Evolutionary conservation across 352 stramenopile species (phyloP).

Genomic region (Phytopythium delawarense): DNA sequence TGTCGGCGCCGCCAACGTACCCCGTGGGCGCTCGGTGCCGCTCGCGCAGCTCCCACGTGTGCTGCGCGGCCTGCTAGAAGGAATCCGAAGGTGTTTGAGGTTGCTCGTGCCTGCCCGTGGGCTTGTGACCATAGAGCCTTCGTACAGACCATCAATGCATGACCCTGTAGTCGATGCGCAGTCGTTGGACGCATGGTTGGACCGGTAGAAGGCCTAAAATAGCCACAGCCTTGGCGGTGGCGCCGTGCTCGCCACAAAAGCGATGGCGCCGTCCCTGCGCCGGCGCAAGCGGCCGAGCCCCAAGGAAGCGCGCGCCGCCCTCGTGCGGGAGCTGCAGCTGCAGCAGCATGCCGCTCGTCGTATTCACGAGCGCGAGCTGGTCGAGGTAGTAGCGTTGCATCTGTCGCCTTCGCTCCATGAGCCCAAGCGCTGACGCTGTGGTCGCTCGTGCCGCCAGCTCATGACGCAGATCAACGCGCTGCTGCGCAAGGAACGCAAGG

Average conservation of each 20-base stretch:
- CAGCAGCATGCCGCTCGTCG: constrained; percentile 34
- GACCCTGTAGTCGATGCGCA: neutral
- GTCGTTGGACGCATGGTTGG: neutral
- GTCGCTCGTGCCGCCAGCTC: constrained; percentile 24
- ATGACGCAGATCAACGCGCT: constrained; percentile 68
- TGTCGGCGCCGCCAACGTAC: constrained; percentile 19
- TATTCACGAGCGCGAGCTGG: constrained; percentile 31
- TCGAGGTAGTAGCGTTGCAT: constrained; percentile 23
- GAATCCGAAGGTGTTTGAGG: constrained; percentile 66
- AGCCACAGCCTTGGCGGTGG: neutral
- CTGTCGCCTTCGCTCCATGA: neutral
- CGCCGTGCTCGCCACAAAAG: constrained; percentile 1
- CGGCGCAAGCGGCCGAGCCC: constrained; percentile 28
- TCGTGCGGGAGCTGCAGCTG: constrained; percentile 33
- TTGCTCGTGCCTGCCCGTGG: constrained; percentile 55
- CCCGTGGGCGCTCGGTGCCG: constrained; percentile 2
- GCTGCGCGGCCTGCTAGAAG: constrained; percentile 44
- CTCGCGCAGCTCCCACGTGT: constrained; percentile 19
- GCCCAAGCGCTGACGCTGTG: neutral
- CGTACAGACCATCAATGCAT: constrained; percentile 24
- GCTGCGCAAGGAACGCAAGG: constrained; percentile 56
- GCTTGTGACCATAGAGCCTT: constrained; percentile 77
- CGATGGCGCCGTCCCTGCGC: constrained; percentile 6
- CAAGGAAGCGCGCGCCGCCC: constrained; percentile 32
- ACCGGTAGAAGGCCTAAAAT: neutral